A percentile compares a stretch with the other conserved stretches of the same genome.
Evolutionary conservation across 257 asterid genomes (phyloP).

Genomic region (Rehmannia glutinosa): DNA sequence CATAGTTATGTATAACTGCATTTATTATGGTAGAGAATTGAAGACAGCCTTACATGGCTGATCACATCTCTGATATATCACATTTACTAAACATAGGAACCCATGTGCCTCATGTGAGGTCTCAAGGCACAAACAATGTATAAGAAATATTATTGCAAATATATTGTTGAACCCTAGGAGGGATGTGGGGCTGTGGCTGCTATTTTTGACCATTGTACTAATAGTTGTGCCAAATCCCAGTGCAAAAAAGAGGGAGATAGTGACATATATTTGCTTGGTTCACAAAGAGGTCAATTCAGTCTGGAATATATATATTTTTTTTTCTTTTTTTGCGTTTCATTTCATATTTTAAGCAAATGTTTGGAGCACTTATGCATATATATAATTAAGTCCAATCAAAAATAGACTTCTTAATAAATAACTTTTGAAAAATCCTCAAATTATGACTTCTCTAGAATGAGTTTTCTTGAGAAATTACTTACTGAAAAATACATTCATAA

Average conservation of each 20-base stretch:
- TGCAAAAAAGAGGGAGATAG: neutral
- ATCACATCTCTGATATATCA: conserved; percentile 27
- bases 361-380: no score
- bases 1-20: neutral
- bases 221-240: neutral
- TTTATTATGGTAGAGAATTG: neutral
- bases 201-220: conserved; percentile 2
- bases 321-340: no score
- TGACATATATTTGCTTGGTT: conserved; percentile 18
- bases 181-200: conserved; percentile 7
- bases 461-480: no score
- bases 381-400: no score
- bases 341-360: no score
- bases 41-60: conserved; percentile 31
- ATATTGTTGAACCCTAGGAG: neutral
- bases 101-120: conserved; percentile 33
- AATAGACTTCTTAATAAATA: no score
- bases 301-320: no score
- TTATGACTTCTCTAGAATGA: no score
- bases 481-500: no score
- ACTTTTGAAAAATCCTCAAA: no score
- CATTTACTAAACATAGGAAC: conserved; percentile 36
- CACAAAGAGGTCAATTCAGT: no score
- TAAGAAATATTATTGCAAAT: neutral
- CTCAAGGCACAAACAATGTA: neutral